Conservation (phyloP, 1,139 yeast species). For the Lizanozyma gosingica region DNA sequence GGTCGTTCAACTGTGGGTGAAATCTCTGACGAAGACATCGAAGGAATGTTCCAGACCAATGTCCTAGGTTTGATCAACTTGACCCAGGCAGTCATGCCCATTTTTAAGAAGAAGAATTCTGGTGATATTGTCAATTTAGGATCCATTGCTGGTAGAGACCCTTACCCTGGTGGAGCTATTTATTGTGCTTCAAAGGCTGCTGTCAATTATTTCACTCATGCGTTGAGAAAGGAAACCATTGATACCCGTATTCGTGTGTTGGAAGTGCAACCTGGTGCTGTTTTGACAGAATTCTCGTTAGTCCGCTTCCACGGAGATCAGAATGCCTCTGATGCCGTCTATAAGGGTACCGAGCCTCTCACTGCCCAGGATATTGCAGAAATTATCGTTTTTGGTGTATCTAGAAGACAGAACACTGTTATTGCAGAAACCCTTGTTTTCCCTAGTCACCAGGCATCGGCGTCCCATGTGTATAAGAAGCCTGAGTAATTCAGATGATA, state of each 20-base stretch:
- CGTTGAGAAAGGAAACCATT: conserved; percentile 71
- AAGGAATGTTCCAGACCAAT: conserved; percentile 33
- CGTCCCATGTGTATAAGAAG: conserved; percentile 40
- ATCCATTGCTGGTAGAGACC: conserved; percentile 81
- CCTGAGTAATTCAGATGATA: conserved; percentile 4
- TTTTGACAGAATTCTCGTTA: conserved; percentile 77
- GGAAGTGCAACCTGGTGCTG: conserved; percentile 83
- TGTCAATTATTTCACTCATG: conserved; percentile 64
- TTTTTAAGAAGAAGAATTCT: conserved; percentile 34
- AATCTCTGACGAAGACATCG: conserved; percentile 23
- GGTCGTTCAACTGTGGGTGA: conserved; percentile 31
- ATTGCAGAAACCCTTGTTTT: conserved; percentile 72
- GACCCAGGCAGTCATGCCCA: conserved; percentile 36
- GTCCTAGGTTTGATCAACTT: conserved; percentile 33
- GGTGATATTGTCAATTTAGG: conserved; percentile 84
- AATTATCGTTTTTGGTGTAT: conserved; percentile 58
- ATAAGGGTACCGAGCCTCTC: conserved; percentile 65
- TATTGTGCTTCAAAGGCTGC: conserved; percentile 90
- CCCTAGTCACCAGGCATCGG: conserved; percentile 73
- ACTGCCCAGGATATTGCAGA: conserved; percentile 78
- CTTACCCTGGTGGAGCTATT: conserved; percentile 79
- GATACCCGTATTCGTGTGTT: conserved; percentile 68
- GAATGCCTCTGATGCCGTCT: conserved; percentile 61
- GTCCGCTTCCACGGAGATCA: conserved; percentile 71
- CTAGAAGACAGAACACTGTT: conserved; percentile 68